phyloP scores from a whole-genome alignment of 202 grass and related monocot species.

The Eragrostis tef region DNA sequence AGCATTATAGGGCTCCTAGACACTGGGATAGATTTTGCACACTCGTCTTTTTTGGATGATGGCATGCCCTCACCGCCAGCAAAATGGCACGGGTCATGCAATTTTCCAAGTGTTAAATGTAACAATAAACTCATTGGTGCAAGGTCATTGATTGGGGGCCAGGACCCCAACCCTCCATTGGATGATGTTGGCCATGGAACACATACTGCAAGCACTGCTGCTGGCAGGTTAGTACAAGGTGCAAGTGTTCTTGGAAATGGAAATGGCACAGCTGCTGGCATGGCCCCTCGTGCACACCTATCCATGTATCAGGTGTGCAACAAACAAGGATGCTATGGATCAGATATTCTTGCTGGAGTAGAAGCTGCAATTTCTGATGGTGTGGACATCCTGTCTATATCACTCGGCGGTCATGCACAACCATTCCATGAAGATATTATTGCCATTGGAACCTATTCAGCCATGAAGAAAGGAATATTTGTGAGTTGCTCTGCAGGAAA shows the following conservation, averaged over 20 bases:
- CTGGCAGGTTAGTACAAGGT: constrained; percentile 34
- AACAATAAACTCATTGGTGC: constrained; percentile 49
- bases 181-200: constrained; percentile 45
- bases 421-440: constrained; percentile 44
- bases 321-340: neutral
- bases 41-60: constrained; percentile 40
- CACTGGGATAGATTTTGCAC: constrained; percentile 30
- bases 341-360: constrained; percentile 31
- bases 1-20: constrained; percentile 41
- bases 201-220: constrained; percentile 53
- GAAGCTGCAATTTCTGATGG: constrained; percentile 42
- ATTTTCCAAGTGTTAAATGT: constrained; percentile 8
- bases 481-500: constrained; percentile 47
- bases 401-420: neutral
- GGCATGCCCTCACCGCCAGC: constrained; percentile 32
- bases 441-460: constrained; percentile 31
- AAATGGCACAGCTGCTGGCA: constrained; percentile 42
- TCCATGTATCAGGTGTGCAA: constrained; percentile 43
- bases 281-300: constrained; percentile 41
- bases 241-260: constrained; percentile 42
- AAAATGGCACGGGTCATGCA: constrained; percentile 44
- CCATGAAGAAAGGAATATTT: constrained; percentile 44
- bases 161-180: neutral
- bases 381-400: constrained; percentile 49
- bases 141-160: neutral